Base-by-base conservation (phyloP, 345 rosid genomes). In the Eucalyptus caleyi region DNA sequence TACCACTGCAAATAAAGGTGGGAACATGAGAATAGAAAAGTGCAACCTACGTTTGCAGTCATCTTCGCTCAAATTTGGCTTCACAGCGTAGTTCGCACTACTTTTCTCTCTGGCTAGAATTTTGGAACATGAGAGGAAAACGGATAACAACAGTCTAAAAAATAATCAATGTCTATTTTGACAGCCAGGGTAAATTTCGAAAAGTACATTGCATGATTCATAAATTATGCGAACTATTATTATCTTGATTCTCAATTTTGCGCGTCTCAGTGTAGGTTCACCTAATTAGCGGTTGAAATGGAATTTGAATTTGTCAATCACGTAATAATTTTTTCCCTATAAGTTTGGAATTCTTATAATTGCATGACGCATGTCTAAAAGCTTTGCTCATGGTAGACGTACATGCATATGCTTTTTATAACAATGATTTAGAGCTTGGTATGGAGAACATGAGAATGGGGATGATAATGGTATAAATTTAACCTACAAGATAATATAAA, bases 11-110 rank as follows among this genome's bases (percentile, higher is more conserved):
- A 54, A 21, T 54, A 54, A 54, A 54, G 10, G 26, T 21, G 26
- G 24, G 59, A 54, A 21, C 59, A 21, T 4, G 26, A 3, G 59
- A 54, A 54, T 54, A 54, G 24, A 62, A 30, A 27, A 62, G 69
- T 30, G 69, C 8, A 26, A 11, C 32, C 4, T 12, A 4, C 32
- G 7, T 60, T 60, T 27, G 4, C 32, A 14, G 15, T 27, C 16
- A 60, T 5, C 32, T 12, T 59, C 0, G 32, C 16, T 30, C 67
- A 27, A 11, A 10, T 21, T 6, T 62, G n/a, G 69, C 69, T 62
- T 27, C 32, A 1, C 11, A 54, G 1, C 11, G 5, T 0, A 50
- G 8, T 50, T 16, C 11, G 5, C 34, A 27, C 32, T 30, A 11
- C 34, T 13, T 62, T 60, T 62, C 8, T 13, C 4, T 3, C 4